Conservation (phyloP, 2,329 filamentous ascomycete species). For the Paraconiothyrium brasiliense region DNA sequence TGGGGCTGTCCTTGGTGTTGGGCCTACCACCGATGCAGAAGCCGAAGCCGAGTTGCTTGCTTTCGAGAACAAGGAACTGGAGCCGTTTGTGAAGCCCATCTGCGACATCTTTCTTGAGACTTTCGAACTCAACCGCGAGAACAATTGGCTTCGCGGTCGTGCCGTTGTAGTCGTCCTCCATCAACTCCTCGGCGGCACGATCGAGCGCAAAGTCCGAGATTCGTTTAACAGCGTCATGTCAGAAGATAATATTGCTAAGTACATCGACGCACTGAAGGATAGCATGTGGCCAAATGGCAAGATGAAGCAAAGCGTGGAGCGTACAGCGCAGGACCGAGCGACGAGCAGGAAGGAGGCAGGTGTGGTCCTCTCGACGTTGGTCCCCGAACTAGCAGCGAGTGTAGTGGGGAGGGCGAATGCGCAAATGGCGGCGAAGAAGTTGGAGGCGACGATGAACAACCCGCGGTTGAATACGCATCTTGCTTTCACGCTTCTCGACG, state of each 20-base stretch:
- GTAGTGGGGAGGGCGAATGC: slow-evolving; percentile 95
- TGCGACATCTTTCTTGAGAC: slow-evolving; percentile 97
- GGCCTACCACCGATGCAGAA: slow-evolving; percentile 69
- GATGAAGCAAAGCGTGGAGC: slow-evolving; percentile 60
- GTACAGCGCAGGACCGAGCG: slow-evolving; percentile 77
- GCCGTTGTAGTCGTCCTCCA: slow-evolving; percentile 97
- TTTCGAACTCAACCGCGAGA: slow-evolving; percentile 92
- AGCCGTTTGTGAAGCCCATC: slow-evolving; percentile 97
- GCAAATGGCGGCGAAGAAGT: slow-evolving; percentile 84
- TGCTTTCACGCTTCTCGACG: slow-evolving; percentile 60
- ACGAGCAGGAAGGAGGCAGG: slow-evolving; percentile 87
- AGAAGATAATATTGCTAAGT: slow-evolving; percentile 80
- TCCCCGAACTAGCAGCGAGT: slow-evolving; percentile 90
- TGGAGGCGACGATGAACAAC: slow-evolving; percentile 94
- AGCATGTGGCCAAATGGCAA: slow-evolving; percentile 82
- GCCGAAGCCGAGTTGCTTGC: slow-evolving; percentile 94
- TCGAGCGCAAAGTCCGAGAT: slow-evolving; percentile 94
- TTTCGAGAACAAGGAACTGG: slow-evolving; percentile 81
- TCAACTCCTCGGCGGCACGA: slow-evolving; percentile 92
- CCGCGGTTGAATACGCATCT: slow-evolving; percentile 75
- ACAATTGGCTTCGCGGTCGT: slow-evolving; percentile 95
- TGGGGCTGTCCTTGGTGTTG: slow-evolving; percentile 53
- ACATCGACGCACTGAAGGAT: slow-evolving; percentile 76
- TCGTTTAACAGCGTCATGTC: slow-evolving; percentile 76
- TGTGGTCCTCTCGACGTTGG: slow-evolving; percentile 84